Conservation (phyloP, 495 filamentous ascomycete genomes). For the Pseudomonodictys pantanalensis region DNA sequence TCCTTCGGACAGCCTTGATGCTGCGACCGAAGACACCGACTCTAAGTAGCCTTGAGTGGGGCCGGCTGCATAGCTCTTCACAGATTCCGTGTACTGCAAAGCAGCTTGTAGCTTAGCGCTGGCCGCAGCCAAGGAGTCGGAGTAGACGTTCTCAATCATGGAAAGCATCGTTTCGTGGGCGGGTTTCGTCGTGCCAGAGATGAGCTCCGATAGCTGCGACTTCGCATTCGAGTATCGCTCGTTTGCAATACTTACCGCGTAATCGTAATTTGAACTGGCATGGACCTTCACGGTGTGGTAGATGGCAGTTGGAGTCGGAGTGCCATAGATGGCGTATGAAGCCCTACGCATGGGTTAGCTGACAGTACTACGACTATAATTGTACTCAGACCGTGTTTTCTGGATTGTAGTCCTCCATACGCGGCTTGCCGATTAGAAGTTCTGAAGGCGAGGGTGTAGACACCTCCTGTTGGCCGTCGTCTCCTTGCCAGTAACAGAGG, state of each 20-base stretch:
- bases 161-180: constrained; percentile 60
- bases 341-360: constrained; percentile 44
- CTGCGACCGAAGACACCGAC: constrained; percentile 62
- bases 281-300: constrained; percentile 43
- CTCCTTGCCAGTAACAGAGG: too few relatives aligned
- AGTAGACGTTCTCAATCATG: constrained; percentile 67
- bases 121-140: constrained; percentile 60
- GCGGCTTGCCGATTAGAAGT: too few relatives aligned
- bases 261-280: constrained; percentile 60
- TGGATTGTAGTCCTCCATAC: too few relatives aligned
- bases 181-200: constrained; percentile 64
- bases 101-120: constrained; percentile 55
- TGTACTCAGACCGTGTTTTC: too few relatives aligned
- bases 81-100: constrained; percentile 41
- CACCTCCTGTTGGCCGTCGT: too few relatives aligned
- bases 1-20: constrained; percentile 62
- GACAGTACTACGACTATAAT: too few relatives aligned
- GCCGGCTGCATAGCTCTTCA: constrained; percentile 37
- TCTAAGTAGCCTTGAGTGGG: constrained; percentile 50
- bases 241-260: constrained; percentile 58
- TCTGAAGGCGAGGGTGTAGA: too few relatives aligned
- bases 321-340: constrained; percentile 60
- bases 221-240: constrained; percentile 65
- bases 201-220: constrained; percentile 60
- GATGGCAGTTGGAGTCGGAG: constrained; percentile 49